Evolutionary conservation across 441 rosid genomes (phyloP).

Genomic region (Metrosideros polymorpha): DNA sequence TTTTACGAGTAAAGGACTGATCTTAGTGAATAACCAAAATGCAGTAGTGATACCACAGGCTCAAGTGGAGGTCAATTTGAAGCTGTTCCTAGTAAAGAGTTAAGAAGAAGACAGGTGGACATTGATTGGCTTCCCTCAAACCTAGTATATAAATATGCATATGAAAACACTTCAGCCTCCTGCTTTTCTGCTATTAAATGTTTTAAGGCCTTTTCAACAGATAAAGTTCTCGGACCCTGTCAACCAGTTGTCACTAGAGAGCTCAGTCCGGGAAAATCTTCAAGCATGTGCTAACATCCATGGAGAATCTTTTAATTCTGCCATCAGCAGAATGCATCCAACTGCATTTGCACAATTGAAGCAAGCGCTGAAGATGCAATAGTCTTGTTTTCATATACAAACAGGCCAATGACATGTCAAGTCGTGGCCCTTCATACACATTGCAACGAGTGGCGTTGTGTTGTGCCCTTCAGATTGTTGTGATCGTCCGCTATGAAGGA

Average conservation of each 20-base stretch:
- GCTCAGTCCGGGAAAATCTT: conserved; percentile 75
- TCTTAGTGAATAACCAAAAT: not conserved
- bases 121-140: not conserved
- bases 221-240: conserved; percentile 77
- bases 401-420: conserved; percentile 4
- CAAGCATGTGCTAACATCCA: conserved; percentile 81
- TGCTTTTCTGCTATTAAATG: not conserved
- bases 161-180: not conserved
- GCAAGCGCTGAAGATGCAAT: conserved; percentile 84
- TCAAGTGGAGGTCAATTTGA: conserved; percentile 61
- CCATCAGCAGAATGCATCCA: conserved; percentile 78
- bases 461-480: not conserved
- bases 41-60: conserved; percentile 59
- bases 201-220: conserved; percentile 21
- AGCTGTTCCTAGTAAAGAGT: conserved; percentile 69
- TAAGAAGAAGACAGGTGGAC: conserved; percentile 75
- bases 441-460: not conserved
- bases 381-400: conserved; percentile 11
- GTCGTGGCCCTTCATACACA: conserved; percentile 4
- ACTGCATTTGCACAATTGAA: conserved; percentile 82
- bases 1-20: not conserved
- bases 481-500: not conserved
- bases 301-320: conserved; percentile 77
- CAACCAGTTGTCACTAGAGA: conserved; percentile 70
- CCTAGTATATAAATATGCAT: not conserved